Evolutionary conservation across 805 yeast genomes (phyloP).

Genomic region (Kodamaea kaohsiungensis): DNA sequence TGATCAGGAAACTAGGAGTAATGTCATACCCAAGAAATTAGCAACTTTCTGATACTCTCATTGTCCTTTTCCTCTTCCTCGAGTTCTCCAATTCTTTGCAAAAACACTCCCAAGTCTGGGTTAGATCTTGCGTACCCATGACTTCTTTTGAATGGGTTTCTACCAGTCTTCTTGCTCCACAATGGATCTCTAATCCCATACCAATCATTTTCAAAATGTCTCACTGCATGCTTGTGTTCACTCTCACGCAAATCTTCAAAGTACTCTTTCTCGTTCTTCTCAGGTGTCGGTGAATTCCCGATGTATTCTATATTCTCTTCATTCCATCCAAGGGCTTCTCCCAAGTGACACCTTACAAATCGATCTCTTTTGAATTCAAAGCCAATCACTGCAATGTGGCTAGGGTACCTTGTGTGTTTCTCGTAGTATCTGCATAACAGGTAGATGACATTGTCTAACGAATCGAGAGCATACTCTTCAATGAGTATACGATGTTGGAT

Average conservation of each 20-base stretch:
- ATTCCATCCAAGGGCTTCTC: slow-evolving; percentile 39
- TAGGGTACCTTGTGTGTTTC: slow-evolving; percentile 49
- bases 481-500: slow-evolving; percentile 32
- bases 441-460: slow-evolving; percentile 73
- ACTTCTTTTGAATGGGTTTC: slow-evolving; percentile 53
- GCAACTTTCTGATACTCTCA: not conserved
- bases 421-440: slow-evolving; percentile 57
- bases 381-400: slow-evolving; percentile 58
- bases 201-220: slow-evolving; percentile 55
- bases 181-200: slow-evolving; percentile 53
- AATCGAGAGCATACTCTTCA: slow-evolving; percentile 78
- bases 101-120: slow-evolving; percentile 17
- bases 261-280: slow-evolving; percentile 33
- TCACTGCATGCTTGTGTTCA: slow-evolving; percentile 56
- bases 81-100: slow-evolving; percentile 1
- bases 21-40: not conserved
- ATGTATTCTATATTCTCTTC: slow-evolving; percentile 42
- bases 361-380: slow-evolving; percentile 71
- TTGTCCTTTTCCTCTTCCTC: not conserved
- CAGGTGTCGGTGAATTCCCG: slow-evolving; percentile 59
- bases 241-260: slow-evolving; percentile 46
- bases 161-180: slow-evolving; percentile 44
- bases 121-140: slow-evolving; percentile 39
- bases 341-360: slow-evolving; percentile 55
- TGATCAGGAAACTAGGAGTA: not conserved